These are phyloP conservation scores for Candida coquimbonensis DNA, from an alignment of 805 yeast species.

Conservation along the genomic window DNA sequence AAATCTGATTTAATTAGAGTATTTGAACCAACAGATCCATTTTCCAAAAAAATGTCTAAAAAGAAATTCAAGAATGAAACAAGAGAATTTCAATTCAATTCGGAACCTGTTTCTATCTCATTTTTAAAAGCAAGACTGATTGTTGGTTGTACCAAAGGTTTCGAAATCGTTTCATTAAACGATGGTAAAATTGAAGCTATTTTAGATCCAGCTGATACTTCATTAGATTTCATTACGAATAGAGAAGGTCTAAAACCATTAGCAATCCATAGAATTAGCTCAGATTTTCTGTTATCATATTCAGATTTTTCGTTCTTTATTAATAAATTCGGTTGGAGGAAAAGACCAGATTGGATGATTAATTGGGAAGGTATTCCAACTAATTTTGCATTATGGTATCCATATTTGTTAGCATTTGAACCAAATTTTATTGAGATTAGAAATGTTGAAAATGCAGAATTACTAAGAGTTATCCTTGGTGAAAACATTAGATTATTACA, in stretches of 20 bases:
- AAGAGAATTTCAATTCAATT: slow-evolving; percentile 70
- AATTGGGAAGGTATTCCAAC: slow-evolving; percentile 97
- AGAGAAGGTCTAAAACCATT: slow-evolving; percentile 81
- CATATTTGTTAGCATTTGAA: slow-evolving; percentile 88
- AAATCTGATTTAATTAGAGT: slow-evolving; percentile 76
- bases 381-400: slow-evolving; percentile 88
- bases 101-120: slow-evolving; percentile 89
- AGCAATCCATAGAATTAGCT: slow-evolving; percentile 84
- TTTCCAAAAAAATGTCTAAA: slow-evolving; percentile 50
- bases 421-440: slow-evolving; percentile 86
- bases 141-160: slow-evolving; percentile 94
- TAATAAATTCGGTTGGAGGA: slow-evolving; percentile 93
- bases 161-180: slow-evolving; percentile 85
- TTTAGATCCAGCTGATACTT: slow-evolving; percentile 97
- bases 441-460: slow-evolving; percentile 79
- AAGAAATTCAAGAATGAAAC: slow-evolving; percentile 64
- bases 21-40: slow-evolving; percentile 83
- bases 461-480: slow-evolving; percentile 83
- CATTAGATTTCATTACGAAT: slow-evolving; percentile 86
- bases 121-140: slow-evolving; percentile 84
- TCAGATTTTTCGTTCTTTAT: slow-evolving; percentile 93
- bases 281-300: slow-evolving; percentile 82
- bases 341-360: slow-evolving; percentile 87
- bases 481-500: slow-evolving; percentile 87
- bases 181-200: slow-evolving; percentile 82